These are phyloP conservation scores for barrel medic (Medicago truncatula) DNA, from an alignment of 306 rosid genomes.

Conservation along the genomic window DNA sequence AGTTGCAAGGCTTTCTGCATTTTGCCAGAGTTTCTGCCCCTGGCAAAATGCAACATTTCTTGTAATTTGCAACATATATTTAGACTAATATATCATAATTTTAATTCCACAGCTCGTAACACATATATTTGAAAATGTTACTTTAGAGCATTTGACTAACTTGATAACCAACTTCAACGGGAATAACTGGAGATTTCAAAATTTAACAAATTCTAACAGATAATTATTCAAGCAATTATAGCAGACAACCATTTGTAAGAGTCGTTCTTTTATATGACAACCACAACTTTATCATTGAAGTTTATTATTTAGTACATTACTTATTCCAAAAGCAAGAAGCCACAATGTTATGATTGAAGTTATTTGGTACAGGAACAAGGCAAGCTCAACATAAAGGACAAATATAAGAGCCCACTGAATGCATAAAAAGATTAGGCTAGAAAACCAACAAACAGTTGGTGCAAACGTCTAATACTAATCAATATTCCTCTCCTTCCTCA, in stretches of 20 bases:
- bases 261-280: not conserved
- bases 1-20: too few relatives aligned
- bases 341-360: not conserved
- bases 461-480: conserved; percentile 21
- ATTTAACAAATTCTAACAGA: not conserved
- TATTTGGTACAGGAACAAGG: conserved; percentile 37
- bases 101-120: too few relatives aligned
- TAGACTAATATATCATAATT: too few relatives aligned
- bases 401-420: conserved; percentile 10
- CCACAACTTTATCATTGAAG: not conserved
- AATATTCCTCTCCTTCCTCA: conserved; percentile 76
- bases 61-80: too few relatives aligned
- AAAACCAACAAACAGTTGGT: not conserved
- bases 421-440: not conserved
- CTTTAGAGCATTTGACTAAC: too few relatives aligned
- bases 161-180: too few relatives aligned
- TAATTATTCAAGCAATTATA: not conserved
- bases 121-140: too few relatives aligned
- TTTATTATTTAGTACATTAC: not conserved
- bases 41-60: too few relatives aligned
- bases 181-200: not conserved
- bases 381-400: conserved; percentile 7
- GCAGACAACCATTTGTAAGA: not conserved
- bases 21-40: too few relatives aligned
- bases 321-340: conserved; percentile 1